Base-by-base conservation (phyloP, 1,284 basidiomycete genomes). In the Melanopsichium pennsylvanicum region DNA sequence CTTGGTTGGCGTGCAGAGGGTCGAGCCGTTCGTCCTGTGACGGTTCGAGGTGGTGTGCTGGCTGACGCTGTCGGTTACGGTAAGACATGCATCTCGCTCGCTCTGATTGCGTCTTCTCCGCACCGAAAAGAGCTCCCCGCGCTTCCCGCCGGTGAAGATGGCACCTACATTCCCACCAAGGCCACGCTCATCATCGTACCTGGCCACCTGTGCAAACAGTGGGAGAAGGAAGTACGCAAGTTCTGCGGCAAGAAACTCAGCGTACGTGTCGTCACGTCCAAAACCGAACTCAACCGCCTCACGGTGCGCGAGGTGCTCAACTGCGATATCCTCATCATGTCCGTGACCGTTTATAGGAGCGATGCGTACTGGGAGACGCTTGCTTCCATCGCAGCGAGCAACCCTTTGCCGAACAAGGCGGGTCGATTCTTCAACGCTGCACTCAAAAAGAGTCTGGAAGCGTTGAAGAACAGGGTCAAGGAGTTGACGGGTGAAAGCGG, bases 31-130 rank as follows among this genome's bases (percentile, higher is more conserved):
- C 84, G 93, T 19, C 86, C 88, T 0, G 86, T 92, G 46, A 85
- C 84, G 60, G 83, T 96, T 21, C 86, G 90, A 41, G 94, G 93
- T 13, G 94, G 94, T 23, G 93, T 97, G 46, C 87, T 97, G 39
- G 94, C 94, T 8, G 93, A 97, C 76, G 90, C 95, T 81, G 93
- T 97, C 68, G 93, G 94, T 43, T 97, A 97, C 78, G 93, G 93
- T 27, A 97, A 97, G 83, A 97, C 93, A 0, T 93, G 93, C 22
- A 96, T 97, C 71, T 93, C 92, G 0, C 86, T 97, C 18, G 93
- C 90, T 10, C 85, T 97, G 49, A 71, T 75, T 56, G 71, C 72
- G 5, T 55, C 67, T 13, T 63, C 61, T 13, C 61, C 58, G 19
- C 41, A 69, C 18, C 59, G 66, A 13, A 27, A 42, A 4, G 38